These are phyloP conservation scores for Salix purpurea DNA, from an alignment of 345 rosid species.

Conservation along the genomic window DNA sequence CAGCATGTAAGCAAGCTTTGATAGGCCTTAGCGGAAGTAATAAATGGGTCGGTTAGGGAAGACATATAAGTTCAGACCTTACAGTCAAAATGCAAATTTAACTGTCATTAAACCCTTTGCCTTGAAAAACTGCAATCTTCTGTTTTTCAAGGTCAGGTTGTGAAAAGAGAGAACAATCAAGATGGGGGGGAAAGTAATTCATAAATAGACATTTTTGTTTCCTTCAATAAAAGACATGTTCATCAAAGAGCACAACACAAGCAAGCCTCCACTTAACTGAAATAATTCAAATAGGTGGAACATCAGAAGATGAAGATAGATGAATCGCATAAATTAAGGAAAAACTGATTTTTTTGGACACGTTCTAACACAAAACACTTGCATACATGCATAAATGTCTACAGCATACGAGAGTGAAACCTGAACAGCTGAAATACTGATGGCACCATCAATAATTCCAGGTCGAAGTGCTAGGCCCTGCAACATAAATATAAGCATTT, in stretches of 20 bases:
- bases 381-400: background rate
- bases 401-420: constrained; percentile 25
- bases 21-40: background rate
- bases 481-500: background rate
- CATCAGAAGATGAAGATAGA: background rate
- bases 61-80: background rate
- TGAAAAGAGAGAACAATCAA: too few relatives aligned
- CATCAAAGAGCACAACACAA: background rate
- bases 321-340: too few relatives aligned
- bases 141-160: background rate
- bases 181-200: background rate
- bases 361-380: background rate
- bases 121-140: background rate
- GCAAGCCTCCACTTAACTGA: background rate
- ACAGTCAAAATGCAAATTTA: too few relatives aligned
- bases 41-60: background rate
- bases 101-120: too few relatives aligned
- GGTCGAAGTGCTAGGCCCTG: constrained; percentile 83
- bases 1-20: background rate
- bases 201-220: background rate
- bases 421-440: constrained; percentile 95
- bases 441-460: constrained; percentile 90
- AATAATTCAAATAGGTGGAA: background rate
- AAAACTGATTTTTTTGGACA: background rate
- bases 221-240: background rate